Percentiles rank a stretch among this genome's conserved stretches.
Conservation (phyloP, 805 yeast genomes). For the Helenozyma baotianmanensis region DNA sequence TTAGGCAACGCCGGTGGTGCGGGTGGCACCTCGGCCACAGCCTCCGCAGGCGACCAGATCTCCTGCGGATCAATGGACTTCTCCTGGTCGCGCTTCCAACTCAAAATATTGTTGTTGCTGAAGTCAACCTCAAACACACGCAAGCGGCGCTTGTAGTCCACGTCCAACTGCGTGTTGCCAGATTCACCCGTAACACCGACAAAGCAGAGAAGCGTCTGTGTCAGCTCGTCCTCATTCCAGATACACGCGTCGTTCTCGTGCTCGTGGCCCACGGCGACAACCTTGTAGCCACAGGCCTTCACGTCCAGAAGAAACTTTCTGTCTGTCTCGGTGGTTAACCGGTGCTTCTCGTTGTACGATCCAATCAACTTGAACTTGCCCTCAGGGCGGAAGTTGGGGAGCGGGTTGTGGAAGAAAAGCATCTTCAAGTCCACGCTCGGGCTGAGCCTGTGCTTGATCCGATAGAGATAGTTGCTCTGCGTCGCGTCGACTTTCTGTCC, state of each 20-base stretch:
- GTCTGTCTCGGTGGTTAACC: constrained; percentile 26
- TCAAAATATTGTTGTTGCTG: constrained; percentile 20
- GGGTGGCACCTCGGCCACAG: too few relatives aligned
- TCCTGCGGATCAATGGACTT: constrained; percentile 11
- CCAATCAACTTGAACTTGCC: constrained; percentile 39
- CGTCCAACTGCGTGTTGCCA: constrained; percentile 24
- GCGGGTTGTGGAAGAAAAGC: constrained; percentile 37
- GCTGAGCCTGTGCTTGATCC: constrained; percentile 14
- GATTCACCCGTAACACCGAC: constrained; percentile 35
- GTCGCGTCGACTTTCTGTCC: constrained; percentile 23
- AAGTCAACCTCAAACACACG: constrained; percentile 34
- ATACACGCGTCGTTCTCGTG: constrained; percentile 42
- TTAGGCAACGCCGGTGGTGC: too few relatives aligned
- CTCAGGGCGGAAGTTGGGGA: constrained; percentile 38
- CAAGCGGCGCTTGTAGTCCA: constrained; percentile 26
- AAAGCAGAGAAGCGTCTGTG: constrained; percentile 36
- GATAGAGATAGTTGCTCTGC: constrained; percentile 32
- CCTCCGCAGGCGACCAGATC: constrained; percentile 9
- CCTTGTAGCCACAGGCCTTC: constrained; percentile 31
- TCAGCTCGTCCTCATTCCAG: constrained; percentile 15
- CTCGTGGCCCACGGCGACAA: constrained; percentile 39
- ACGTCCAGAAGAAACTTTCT: constrained; percentile 30
- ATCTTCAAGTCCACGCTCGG: constrained; percentile 21
- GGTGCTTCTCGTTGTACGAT: constrained; percentile 33
- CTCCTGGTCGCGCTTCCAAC: constrained; percentile 34